phyloP scores from a whole-genome alignment of 345 rosid genomes.

The Pistacia vera region DNA sequence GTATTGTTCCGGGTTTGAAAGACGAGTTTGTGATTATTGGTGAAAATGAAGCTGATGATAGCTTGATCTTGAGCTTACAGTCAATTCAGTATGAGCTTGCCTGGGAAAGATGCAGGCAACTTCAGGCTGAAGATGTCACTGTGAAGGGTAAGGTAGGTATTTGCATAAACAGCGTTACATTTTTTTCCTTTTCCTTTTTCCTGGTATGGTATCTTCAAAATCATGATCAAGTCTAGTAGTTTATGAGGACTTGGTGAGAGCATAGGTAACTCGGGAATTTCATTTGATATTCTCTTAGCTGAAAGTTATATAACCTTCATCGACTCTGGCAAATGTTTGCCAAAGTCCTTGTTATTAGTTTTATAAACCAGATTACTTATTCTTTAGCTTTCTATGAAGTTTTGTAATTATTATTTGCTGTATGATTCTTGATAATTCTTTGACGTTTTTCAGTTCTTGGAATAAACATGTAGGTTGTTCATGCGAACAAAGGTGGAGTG shows the following conservation, averaged over 20 bases:
- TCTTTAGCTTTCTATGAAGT: neutral
- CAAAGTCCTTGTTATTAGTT: neutral
- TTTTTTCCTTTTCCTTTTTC: conserved; percentile 5
- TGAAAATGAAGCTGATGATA: conserved; percentile 80
- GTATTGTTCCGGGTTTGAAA: conserved; percentile 77
- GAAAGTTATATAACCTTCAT: neutral
- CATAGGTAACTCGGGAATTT: neutral
- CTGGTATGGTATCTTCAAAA: neutral
- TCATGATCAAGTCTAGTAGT: neutral
- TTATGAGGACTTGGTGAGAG: neutral
- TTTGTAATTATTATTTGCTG: neutral
- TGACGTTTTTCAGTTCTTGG: neutral
- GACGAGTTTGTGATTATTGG: conserved; percentile 88
- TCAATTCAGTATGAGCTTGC: conserved; percentile 76
- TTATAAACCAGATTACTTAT: neutral
- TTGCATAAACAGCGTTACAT: conserved; percentile 1
- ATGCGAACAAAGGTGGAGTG: conserved; percentile 92
- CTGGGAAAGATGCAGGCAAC: conserved; percentile 98
- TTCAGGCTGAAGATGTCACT: conserved; percentile 90
- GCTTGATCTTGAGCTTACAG: conserved; percentile 80
- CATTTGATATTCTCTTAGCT: neutral
- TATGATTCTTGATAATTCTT: neutral
- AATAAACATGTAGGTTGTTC: conserved; percentile 58
- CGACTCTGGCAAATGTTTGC: neutral
- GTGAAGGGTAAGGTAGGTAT: conserved; percentile 84